phyloP scores from a whole-genome alignment of 163 green algal genomes.

The Scenedesmus sp. region DNA sequence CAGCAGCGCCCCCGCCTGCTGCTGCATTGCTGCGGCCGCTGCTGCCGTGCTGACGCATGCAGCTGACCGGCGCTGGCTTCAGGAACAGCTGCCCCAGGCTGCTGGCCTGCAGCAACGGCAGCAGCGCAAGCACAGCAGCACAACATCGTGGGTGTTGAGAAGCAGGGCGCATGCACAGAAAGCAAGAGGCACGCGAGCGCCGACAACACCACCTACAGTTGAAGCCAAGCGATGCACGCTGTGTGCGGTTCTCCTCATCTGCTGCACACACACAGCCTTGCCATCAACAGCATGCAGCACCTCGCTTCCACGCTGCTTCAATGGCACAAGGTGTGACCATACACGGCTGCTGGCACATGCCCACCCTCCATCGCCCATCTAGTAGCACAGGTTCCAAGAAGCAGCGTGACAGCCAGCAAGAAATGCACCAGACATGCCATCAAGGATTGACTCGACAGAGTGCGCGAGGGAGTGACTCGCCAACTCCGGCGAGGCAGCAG shows the following conservation, averaged over 20 bases:
- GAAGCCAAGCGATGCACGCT: not conserved
- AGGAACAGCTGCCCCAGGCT: conserved; percentile 27
- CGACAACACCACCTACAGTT: not conserved
- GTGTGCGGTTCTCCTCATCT: no score
- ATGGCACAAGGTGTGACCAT: no score
- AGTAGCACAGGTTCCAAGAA: not conserved
- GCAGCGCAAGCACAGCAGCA: not conserved
- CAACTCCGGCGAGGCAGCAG: not conserved
- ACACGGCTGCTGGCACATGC: no score
- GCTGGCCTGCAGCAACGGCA: conserved; percentile 2
- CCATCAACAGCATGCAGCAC: no score
- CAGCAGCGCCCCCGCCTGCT: not conserved
- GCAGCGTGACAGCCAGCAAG: not conserved
- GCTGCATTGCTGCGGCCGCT: conserved; percentile 13
- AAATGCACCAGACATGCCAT: not conserved
- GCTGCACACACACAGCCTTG: no score
- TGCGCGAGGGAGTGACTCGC: no score
- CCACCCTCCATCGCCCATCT: not conserved
- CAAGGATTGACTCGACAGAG: no score
- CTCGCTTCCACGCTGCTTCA: no score
- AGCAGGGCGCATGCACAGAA: no score
- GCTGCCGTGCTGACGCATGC: not conserved
- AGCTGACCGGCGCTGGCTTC: conserved; percentile 27
- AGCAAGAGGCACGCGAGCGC: no score
- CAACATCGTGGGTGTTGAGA: no score